phyloP scores from a whole-genome alignment of 805 yeast species.

The Schwanniomyces pseudopolymorphus region DNA sequence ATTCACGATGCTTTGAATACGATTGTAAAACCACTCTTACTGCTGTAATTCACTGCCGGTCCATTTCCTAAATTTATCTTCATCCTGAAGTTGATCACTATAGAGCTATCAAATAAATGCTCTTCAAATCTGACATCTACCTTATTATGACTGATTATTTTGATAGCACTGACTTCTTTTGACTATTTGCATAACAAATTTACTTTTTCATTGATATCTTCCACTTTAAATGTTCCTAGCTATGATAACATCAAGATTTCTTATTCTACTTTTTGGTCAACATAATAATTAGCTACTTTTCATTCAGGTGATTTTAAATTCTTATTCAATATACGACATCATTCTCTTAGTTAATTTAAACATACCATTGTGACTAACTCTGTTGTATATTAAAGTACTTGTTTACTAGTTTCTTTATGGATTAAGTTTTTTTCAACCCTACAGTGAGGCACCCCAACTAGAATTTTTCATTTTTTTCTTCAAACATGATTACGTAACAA shows the following conservation, averaged over 20 bases:
- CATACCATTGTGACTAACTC: constrained; percentile 3
- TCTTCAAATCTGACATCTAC: too few species aligned
- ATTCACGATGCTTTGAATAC: background rate
- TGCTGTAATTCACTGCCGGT: background rate
- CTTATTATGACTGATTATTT: too few species aligned
- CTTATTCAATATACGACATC: background rate
- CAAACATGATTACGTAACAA: background rate
- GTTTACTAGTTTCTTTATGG: background rate
- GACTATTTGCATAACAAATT: too few species aligned
- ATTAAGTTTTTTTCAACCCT: constrained; percentile 1
- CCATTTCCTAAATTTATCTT: background rate
- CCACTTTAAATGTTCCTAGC: background rate
- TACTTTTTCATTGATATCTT: too few species aligned
- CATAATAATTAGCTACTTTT: background rate
- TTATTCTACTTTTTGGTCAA: background rate
- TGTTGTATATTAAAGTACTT: constrained; percentile 1
- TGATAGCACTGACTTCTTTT: too few species aligned
- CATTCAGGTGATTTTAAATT: background rate
- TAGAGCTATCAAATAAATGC: too few species aligned
- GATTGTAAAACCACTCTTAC: background rate
- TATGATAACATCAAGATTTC: background rate
- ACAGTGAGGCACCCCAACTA: background rate
- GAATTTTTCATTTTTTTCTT: constrained; percentile 1
- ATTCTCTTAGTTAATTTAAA: background rate
- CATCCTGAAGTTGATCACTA: too few species aligned